phyloP scores from a whole-genome alignment of 2,329 filamentous ascomycete species.

The Chaetomiaceae sp. region DNA sequence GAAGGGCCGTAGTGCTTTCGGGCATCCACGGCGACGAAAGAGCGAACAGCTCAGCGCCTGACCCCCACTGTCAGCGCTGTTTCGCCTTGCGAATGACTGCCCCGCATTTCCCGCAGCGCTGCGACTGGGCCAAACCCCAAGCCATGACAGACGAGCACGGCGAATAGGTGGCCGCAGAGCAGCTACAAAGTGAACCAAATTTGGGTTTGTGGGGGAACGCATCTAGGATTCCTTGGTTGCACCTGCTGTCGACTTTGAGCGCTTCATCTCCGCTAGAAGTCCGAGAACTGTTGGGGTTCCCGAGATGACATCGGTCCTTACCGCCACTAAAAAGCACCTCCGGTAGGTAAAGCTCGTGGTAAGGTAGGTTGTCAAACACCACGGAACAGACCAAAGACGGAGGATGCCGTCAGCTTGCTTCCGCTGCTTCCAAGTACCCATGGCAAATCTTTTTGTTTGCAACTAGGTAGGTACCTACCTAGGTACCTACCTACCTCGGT shows the following conservation, averaged over 20 bases:
- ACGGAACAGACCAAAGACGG: no score
- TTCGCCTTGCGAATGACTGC: slow-evolving; percentile 7
- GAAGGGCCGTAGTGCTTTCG: background rate
- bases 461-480: no score
- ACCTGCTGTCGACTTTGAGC: background rate
- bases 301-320: no score
- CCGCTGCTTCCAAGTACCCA: no score
- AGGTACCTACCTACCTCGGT: no score
- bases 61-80: slow-evolving; percentile 9
- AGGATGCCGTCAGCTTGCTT: no score
- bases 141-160: background rate
- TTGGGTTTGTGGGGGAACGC: background rate
- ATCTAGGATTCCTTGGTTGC: background rate
- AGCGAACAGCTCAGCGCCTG: background rate
- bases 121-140: background rate
- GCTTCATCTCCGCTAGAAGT: background rate
- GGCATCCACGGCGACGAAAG: background rate
- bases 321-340: no score
- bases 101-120: slow-evolving; percentile 3
- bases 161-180: background rate
- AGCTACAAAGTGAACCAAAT: background rate
- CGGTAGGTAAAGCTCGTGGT: no score
- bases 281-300: background rate
- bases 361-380: no score
- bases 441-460: no score